A percentile compares a stretch with the other conserved stretches of the same genome.
Conservation (phyloP, 805 yeast genomes). For the Wickerhamomyces canadensis region DNA sequence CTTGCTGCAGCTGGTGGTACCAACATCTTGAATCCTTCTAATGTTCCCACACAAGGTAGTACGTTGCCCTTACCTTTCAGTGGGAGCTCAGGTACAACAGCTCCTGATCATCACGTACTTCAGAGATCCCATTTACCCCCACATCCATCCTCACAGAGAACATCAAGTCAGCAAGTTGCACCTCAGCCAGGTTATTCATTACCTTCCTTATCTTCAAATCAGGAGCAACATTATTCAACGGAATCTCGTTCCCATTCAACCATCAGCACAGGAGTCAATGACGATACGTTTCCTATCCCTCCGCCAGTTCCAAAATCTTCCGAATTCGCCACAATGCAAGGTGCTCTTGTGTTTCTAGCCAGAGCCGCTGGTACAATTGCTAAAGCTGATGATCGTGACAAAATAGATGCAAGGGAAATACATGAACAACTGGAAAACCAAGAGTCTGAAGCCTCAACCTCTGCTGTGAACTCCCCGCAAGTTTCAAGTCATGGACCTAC, state of each 20-base stretch:
- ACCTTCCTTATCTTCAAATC: background rate
- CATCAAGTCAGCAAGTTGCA: no score
- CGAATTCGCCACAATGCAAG: slow-evolving; percentile 36
- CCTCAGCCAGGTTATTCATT: background rate
- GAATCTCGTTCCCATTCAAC: background rate
- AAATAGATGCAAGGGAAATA: slow-evolving; percentile 45
- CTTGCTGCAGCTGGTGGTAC: background rate
- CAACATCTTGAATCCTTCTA: background rate
- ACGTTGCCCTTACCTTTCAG: slow-evolving; percentile 6
- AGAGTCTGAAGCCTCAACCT: slow-evolving; percentile 7
- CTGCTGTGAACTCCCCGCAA: slow-evolving; percentile 4
- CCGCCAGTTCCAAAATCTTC: slow-evolving; percentile 18
- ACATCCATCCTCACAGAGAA: no score
- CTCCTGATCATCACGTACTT: slow-evolving; percentile 7
- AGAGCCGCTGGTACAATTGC: slow-evolving; percentile 77
- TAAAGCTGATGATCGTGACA: slow-evolving; percentile 58
- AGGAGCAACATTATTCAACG: background rate
- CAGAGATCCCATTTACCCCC: background rate
- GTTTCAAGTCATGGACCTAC: background rate
- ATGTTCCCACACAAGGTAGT: background rate
- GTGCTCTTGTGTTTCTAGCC: slow-evolving; percentile 68
- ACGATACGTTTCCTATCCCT: slow-evolving; percentile 9
- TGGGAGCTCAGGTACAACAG: slow-evolving; percentile 1
- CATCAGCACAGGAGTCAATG: slow-evolving; percentile 4
- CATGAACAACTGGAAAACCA: slow-evolving; percentile 42